Percentiles rank a stretch among this genome's conserved stretches.
phyloP scores from a whole-genome alignment of 805 yeast genomes.

The Dipodascus albidus region DNA sequence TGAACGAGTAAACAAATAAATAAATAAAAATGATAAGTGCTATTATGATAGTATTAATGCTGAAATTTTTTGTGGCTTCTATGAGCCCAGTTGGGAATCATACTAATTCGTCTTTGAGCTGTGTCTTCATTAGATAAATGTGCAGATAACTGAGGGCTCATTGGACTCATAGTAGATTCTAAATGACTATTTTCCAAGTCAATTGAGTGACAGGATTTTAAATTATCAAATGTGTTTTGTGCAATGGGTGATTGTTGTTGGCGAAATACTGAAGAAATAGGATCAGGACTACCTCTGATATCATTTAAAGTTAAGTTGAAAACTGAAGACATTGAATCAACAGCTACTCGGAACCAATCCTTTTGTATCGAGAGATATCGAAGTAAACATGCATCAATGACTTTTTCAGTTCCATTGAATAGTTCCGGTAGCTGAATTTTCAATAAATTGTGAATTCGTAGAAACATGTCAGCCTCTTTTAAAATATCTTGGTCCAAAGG shows the following conservation, averaged over 20 bases:
- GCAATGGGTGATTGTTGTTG: neutral
- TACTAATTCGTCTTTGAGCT: neutral
- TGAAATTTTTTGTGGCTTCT: neutral
- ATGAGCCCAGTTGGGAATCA: neutral
- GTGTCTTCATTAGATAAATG: neutral
- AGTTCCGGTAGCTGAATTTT: slow-evolving; percentile 16
- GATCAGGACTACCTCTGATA: neutral
- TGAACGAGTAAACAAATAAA: neutral
- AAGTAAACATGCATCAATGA: slow-evolving; percentile 10
- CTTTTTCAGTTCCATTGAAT: slow-evolving; percentile 9
- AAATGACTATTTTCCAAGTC: neutral
- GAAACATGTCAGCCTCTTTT: slow-evolving; percentile 15
- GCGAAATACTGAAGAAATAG: neutral
- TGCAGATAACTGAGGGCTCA: neutral
- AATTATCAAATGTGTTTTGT: neutral
- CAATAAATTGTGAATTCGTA: slow-evolving; percentile 14
- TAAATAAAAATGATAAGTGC: neutral
- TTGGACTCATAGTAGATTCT: neutral
- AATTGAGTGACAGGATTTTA: neutral
- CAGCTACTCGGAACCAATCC: slow-evolving; percentile 15
- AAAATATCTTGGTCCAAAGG: slow-evolving; percentile 3
- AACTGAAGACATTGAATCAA: slow-evolving; percentile 6
- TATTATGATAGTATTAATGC: neutral
- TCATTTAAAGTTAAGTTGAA: neutral
- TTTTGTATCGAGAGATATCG: slow-evolving; percentile 11